Evolutionary conservation across 1,284 basidiomycete genomes (phyloP).

Genomic region (Violaceomyces palustris): DNA sequence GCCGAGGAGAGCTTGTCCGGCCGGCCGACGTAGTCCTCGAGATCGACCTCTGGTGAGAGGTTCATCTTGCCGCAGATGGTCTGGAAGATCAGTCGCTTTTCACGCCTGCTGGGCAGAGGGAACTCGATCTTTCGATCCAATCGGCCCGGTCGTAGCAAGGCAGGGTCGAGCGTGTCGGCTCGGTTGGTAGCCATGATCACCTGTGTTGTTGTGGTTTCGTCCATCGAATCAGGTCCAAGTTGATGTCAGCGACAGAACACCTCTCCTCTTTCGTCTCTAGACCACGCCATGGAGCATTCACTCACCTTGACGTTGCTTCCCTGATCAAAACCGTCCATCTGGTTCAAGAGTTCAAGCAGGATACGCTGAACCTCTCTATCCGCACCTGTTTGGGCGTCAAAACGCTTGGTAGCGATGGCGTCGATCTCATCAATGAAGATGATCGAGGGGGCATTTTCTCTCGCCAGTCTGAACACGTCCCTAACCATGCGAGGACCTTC

Average conservation of each 20-base stretch:
- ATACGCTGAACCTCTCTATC: slow-evolving; percentile 99
- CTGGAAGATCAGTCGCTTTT: slow-evolving; percentile 97
- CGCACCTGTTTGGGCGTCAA: slow-evolving; percentile 98
- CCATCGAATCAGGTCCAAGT: too few species aligned
- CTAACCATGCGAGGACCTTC: slow-evolving; percentile 99
- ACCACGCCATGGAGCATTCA: too few species aligned
- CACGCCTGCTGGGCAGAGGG: slow-evolving; percentile 85
- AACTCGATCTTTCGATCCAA: slow-evolving; percentile 99
- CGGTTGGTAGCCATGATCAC: slow-evolving; percentile 53
- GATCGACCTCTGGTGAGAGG: slow-evolving; percentile 90
- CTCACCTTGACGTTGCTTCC: slow-evolving; percentile 93
- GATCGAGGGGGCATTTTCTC: slow-evolving; percentile 95
- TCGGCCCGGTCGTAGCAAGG: slow-evolving; percentile 91
- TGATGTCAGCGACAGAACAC: too few species aligned
- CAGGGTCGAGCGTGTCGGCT: slow-evolving; percentile 64
- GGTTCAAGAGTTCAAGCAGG: slow-evolving; percentile 92
- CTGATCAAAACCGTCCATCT: slow-evolving; percentile 99
- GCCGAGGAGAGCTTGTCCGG: slow-evolving; percentile 93
- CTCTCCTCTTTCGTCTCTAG: too few species aligned
- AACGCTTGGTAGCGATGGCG: slow-evolving; percentile 98
- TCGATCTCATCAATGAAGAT: slow-evolving; percentile 99
- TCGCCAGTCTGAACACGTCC: slow-evolving; percentile 93
- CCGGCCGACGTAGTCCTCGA: slow-evolving; percentile 96
- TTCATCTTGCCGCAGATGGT: slow-evolving; percentile 98
- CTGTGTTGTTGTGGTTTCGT: slow-evolving; percentile 2